Percentiles rank a stretch among this genome's conserved stretches.
Conservation (phyloP, 1,284 basidiomycete species). For the Psilocybe mexicana region DNA sequence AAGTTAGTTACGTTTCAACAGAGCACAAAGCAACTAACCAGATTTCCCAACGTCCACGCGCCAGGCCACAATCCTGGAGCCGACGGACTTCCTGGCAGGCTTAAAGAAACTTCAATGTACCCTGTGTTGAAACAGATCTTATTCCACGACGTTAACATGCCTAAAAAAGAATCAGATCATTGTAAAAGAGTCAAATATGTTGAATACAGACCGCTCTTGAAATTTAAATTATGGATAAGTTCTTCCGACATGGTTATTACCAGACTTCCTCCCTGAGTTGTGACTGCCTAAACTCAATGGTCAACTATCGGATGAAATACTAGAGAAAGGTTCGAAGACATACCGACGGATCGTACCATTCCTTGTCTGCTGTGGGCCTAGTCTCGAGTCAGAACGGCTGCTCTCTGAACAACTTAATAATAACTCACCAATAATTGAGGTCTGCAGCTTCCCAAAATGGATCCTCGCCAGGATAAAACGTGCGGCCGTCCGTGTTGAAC, state of each 20-base stretch:
- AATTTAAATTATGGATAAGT: constrained; percentile 71
- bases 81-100: constrained; percentile 69
- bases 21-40: constrained; percentile 41
- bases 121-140: constrained; percentile 94
- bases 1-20: constrained; percentile 4
- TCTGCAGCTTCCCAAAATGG: constrained; percentile 77
- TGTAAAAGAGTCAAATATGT: background rate
- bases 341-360: constrained; percentile 82
- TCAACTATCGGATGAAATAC: background rate
- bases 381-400: constrained; percentile 26
- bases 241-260: constrained; percentile 73
- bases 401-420: background rate
- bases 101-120: constrained; percentile 80
- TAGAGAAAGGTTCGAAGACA: constrained; percentile 20
- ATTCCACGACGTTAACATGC: constrained; percentile 85
- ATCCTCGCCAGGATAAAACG: constrained; percentile 80
- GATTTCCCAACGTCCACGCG: constrained; percentile 83
- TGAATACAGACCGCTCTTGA: constrained; percentile 63
- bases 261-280: constrained; percentile 71
- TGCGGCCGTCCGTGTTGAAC: constrained; percentile 78
- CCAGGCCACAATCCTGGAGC: constrained; percentile 33
- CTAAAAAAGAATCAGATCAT: constrained; percentile 31
- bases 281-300: constrained; percentile 48
- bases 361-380: constrained; percentile 81
- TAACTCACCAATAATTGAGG: constrained; percentile 66